phyloP scores from a whole-genome alignment of 2,329 filamentous ascomycete species.

The Fusarium buharicum region DNA sequence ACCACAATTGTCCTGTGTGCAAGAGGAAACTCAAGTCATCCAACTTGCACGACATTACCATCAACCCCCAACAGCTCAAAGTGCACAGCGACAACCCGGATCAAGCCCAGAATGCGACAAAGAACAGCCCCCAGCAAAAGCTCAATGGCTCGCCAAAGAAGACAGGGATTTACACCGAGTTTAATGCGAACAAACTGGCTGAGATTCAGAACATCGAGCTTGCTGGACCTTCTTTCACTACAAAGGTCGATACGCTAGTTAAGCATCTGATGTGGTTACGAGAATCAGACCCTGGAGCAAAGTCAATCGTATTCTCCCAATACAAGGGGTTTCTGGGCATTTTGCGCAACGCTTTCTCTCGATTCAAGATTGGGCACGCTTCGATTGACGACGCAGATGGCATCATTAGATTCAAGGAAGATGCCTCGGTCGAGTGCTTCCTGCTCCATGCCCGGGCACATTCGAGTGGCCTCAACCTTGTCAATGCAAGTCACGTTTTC shows the following conservation, averaged over 20 bases:
- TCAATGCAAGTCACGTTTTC: constrained; percentile 94
- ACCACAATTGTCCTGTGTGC: constrained; percentile 85
- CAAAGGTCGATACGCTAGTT: constrained; percentile 86
- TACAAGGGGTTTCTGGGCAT: constrained; percentile 82
- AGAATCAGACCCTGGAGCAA: constrained; percentile 83
- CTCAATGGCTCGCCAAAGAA: constrained; percentile 45
- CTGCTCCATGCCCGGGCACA: constrained; percentile 90
- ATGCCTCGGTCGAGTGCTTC: constrained; percentile 81
- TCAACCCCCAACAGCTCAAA: constrained; percentile 79
- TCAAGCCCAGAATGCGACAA: constrained; percentile 14
- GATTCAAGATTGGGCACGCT: constrained; percentile 77
- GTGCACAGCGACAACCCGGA: constrained; percentile 59
- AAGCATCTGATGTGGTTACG: constrained; percentile 89
- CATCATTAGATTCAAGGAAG: constrained; percentile 79
- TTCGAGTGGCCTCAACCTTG: constrained; percentile 87
- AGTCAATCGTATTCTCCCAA: constrained; percentile 95
- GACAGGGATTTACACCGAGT: constrained; percentile 77
- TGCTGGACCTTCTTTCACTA: constrained; percentile 78
- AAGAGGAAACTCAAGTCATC: constrained; percentile 72
- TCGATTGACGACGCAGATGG: constrained; percentile 76
- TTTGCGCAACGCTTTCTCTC: constrained; percentile 73
- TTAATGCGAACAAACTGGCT: constrained; percentile 75
- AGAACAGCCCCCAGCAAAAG: constrained; percentile 27
- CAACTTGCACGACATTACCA: constrained; percentile 86
- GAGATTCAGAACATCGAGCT: constrained; percentile 87